phyloP scores from a whole-genome alignment of 1,284 basidiomycete species.

The Irpex sp. region DNA sequence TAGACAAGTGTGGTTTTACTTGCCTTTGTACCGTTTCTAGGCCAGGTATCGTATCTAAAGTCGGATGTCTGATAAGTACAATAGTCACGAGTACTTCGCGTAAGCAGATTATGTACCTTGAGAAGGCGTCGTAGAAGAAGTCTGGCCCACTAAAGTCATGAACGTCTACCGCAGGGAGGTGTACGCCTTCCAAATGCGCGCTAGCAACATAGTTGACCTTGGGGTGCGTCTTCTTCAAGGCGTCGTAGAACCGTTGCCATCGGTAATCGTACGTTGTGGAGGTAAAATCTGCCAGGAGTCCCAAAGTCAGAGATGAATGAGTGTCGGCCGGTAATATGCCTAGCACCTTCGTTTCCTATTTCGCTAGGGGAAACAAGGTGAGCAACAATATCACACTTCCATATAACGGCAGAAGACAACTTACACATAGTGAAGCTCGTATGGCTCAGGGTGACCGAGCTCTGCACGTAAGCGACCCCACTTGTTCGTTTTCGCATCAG shows the following conservation, averaged over 20 bases:
- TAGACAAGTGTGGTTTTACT: neutral
- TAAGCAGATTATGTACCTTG: neutral
- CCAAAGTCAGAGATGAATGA: neutral
- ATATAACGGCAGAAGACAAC: neutral
- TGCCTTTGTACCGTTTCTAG: slow-evolving; percentile 5
- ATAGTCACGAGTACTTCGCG: neutral
- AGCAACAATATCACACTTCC: neutral
- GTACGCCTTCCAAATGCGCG: neutral
- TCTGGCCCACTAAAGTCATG: slow-evolving; percentile 8
- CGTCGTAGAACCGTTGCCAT: slow-evolving; percentile 9
- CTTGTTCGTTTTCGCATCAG: slow-evolving; percentile 3
- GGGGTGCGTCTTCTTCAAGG: slow-evolving; percentile 3
- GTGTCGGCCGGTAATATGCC: neutral
- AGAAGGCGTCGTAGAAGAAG: slow-evolving; percentile 3
- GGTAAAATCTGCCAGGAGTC: slow-evolving; percentile 2
- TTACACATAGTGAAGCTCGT: slow-evolving; percentile 6
- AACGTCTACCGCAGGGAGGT: slow-evolving; percentile 5
- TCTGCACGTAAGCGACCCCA: slow-evolving; percentile 5
- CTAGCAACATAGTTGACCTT: slow-evolving; percentile 5
- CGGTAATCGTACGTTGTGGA: slow-evolving; percentile 9
- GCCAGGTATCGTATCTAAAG: slow-evolving; percentile 7
- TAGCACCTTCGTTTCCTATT: neutral
- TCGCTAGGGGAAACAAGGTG: neutral
- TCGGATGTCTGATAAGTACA: neutral
- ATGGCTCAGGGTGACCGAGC: slow-evolving; percentile 5